Percentiles rank a stretch among this genome's conserved stretches.
phyloP scores from a whole-genome alignment of 2,329 filamentous ascomycete species.

The Alternaria alternata region DNA sequence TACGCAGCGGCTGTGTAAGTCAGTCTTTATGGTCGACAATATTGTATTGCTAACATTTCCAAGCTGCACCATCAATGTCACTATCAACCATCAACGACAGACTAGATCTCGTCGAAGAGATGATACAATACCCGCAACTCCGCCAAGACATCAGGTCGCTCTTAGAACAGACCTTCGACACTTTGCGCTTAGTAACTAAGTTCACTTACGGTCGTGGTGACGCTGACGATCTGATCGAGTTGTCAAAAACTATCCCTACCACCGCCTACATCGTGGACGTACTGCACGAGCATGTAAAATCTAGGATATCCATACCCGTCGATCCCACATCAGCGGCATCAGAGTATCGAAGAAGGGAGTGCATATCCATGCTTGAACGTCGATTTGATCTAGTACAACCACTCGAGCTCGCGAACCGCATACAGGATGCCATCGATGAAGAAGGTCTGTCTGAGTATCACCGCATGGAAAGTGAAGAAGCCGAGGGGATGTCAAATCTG shows the following conservation, averaged over 20 bases:
- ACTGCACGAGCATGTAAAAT: slow-evolving; percentile 33
- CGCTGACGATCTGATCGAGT: slow-evolving; percentile 83
- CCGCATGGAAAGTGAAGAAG: slow-evolving; percentile 75
- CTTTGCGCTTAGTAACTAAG: slow-evolving; percentile 88
- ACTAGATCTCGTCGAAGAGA: slow-evolving; percentile 80
- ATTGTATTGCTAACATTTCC: slow-evolving; percentile 11
- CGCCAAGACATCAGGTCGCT: slow-evolving; percentile 74
- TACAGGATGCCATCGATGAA: slow-evolving; percentile 85
- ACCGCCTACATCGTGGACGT: slow-evolving; percentile 69
- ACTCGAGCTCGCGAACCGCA: slow-evolving; percentile 71
- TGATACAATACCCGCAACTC: slow-evolving; percentile 72
- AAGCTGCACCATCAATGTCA: slow-evolving; percentile 85
- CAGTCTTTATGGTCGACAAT: rapidly evolving
- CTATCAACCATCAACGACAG: slow-evolving; percentile 78
- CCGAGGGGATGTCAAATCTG: slow-evolving; percentile 73
- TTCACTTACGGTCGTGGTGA: slow-evolving; percentile 93
- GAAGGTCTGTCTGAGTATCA: slow-evolving; percentile 86
- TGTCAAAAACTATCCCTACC: slow-evolving; percentile 81
- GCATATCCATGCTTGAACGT: slow-evolving; percentile 55
- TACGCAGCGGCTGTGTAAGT: slow-evolving; percentile 78
- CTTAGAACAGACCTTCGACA: slow-evolving; percentile 80
- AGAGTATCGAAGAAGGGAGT: slow-evolving; percentile 33
- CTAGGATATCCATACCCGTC: slow-evolving; percentile 23
- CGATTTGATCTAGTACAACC: slow-evolving; percentile 75
- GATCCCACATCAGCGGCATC: slow-evolving; percentile 14